A percentile compares a stretch with the other conserved stretches of the same genome.
These are phyloP conservation scores for Chlorella sp. DNA, from an alignment of 139 green algal genomes.

Conservation along the genomic window DNA sequence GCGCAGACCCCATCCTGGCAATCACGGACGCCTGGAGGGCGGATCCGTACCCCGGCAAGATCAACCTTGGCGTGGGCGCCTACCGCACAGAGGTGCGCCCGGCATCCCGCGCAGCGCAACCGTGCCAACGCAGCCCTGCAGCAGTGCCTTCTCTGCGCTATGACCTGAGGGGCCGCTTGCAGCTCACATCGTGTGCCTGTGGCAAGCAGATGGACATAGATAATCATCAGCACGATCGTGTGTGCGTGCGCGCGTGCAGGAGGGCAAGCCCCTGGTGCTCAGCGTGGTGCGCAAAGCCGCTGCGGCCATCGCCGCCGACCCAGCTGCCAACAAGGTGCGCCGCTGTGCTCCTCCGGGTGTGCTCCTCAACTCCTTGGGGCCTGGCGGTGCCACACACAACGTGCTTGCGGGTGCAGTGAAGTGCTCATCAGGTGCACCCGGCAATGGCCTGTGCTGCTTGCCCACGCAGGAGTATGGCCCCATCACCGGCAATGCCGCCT, in stretches of 20 bases:
- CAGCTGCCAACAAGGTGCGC: constrained; percentile 61
- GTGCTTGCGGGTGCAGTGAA: too few species aligned
- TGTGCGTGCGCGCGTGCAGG: constrained; percentile 21
- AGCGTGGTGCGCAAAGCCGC: constrained; percentile 80
- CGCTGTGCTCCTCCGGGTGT: too few species aligned
- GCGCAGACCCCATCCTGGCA: constrained; percentile 71
- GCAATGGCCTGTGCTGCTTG: too few species aligned
- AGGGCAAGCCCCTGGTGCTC: constrained; percentile 84
- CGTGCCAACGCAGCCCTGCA: neutral
- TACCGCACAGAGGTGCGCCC: constrained; percentile 4
- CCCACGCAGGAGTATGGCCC: constrained; percentile 70
- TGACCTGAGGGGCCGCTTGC: neutral
- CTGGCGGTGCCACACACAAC: too few species aligned
- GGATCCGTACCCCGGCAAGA: constrained; percentile 55
- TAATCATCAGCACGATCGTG: too few species aligned
- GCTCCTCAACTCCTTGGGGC: too few species aligned
- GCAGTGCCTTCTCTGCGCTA: neutral
- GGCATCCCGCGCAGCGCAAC: neutral
- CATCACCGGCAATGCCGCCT: constrained; percentile 70
- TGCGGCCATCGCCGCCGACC: constrained; percentile 45
- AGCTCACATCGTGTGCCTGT: too few species aligned
- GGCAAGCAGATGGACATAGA: too few species aligned
- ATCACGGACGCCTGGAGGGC: constrained; percentile 67
- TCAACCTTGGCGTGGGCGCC: constrained; percentile 71
- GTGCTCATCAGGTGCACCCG: too few species aligned